Evolutionary conservation across 805 yeast genomes (phyloP), one percentile per base, ranked within the genome.

Genomic region (Yarrowia sp.): DNA sequence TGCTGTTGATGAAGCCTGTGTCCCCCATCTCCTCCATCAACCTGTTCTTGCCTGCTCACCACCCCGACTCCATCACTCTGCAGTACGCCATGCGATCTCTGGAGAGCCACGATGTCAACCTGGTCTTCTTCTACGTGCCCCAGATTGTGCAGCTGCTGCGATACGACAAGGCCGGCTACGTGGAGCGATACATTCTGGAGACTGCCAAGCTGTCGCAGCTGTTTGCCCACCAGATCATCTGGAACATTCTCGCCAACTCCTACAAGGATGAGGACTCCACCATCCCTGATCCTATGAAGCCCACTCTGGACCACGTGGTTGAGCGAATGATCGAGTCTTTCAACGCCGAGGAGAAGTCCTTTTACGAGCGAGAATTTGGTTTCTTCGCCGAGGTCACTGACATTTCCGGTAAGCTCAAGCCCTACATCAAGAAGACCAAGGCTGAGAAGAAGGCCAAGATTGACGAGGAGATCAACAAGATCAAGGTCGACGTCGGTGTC

Each of bases 231-330:
- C 99, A 95, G 79, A 93, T 95, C 72, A 92, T 95, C 68, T 95
- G 99, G 99, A 95, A 95, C 75, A 92, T 95, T 90, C 79, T 89
- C 74, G 98, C 99, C 0, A 95, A 96, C 76, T 86, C 92, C 71
- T 95, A 85, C 78, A 89, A 89, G 73, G 98, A 91, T 76, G 98
- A 94, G 73, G 97, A 94, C 10, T 88, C 92, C 0, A 82, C 86
- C 0, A 83, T 85, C 8, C 95, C 96, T 4, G 97, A 93, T 78
- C 82, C 85, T 1, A 81, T 94, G 74, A 94, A 94, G 77, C 97
- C 98, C 0, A 83, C 83, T 1, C 82, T 95, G 72, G 98, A 94
- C 76, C 82, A 81, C 53, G 90, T 94, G 41, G 87, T 89, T 72
- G 80, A 80, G 9, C 79, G 82, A 53, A 89, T 95, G 90, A 82